Base-by-base conservation (phyloP, 441 rosid genomes). In the Bruguiera hainesii region DNA sequence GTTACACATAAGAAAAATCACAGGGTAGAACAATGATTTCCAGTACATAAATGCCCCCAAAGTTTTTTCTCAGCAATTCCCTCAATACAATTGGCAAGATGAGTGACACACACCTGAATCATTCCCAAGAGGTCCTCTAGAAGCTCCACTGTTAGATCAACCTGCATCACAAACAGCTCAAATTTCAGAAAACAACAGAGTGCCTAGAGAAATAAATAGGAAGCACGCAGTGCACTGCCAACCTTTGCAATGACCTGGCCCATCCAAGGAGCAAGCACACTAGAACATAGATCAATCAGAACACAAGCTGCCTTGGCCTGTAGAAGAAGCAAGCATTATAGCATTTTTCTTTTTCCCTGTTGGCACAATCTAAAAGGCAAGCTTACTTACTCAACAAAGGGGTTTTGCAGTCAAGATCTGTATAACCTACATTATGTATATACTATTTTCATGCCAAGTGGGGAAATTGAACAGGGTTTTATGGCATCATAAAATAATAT, bases 251-350 rank as follows among this genome's bases (percentile, higher is more conserved):
- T 81, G 76, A 89, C 85, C 68, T 82, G 84, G 71, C 80, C 73
- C 75, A 84, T 76, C 97, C 97, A 91, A 70, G 97, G 89, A 25
- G 93, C 90, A 66, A 91, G 79, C 65, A 83, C 85, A 37, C 89
- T 80, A 57, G 89, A 84, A 77, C 97, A 88, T 33, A 91, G 82
- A 79, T 91, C 97, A 74, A 91, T 83, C 63, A 91, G 75, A 73
- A 91, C 77, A 73, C 97, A 88, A 64, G 97, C 95, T 66, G 93
- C 95, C 83, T 88, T 91, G 61, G 89, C 93, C 97, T 91, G 89
- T 66, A 64, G 64, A 80, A 76, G 66, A 68, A 63, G 28, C 49
- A 33, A 53, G 56, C 20, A 56, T 67, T 56, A 66, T 52, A 68
- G 69, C 64, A 60, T 67, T 64, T 68, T 50, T 52, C 48, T 11